Base-by-base conservation (phyloP, 257 asterid genomes). In the Solanum chmielewskii region DNA sequence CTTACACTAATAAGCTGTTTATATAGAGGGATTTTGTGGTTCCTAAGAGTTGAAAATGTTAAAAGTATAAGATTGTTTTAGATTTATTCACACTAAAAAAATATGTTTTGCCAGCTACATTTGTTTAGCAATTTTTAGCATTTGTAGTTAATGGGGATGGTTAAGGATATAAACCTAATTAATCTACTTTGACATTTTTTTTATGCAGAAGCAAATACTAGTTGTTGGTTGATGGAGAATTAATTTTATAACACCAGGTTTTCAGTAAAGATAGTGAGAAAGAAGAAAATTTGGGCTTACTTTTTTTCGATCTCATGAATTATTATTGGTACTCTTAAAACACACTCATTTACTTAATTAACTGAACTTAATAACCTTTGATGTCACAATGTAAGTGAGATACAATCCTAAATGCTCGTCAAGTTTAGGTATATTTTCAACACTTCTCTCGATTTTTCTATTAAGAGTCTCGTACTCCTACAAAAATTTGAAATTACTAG, bases 271-370 rank as follows among this genome's bases (percentile, higher is more conserved):
- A 45, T 27, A 0, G 64, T 44, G 6, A 44, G 83, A n/a, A 42
- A n/a, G 60, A 39, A 21, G 13, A 9, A 25, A 76, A 44, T 31
- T 75, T 21, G 83, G 35, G 45, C 4, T 42, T 76, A 76, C 18
- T 64, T 11, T n/a, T 9, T 23, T 62, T 62, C 70, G 35, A 62
- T 62, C 8, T n/a, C 70, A 62, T 62, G 0, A 52, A 18, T 9
- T 16, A 18, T 9, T 16, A 52, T 52, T 52, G 4, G 7, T 0
- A 52, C 4, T 0, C 4, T 52, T 52, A 52, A 6, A 49, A 49
- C 0, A 15, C 0, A 49, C 0, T 0, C 0, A 52, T 16, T 52
- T 52, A 16, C 0, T 6, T 52, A 2, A 52, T 18, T 18, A 6
- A 2, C 10, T 52, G 4, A 52, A 52, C 62, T 52, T 16, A 52